Base-by-base conservation (phyloP, 768 basidiomycete species). In the Suillus luteus region DNA sequence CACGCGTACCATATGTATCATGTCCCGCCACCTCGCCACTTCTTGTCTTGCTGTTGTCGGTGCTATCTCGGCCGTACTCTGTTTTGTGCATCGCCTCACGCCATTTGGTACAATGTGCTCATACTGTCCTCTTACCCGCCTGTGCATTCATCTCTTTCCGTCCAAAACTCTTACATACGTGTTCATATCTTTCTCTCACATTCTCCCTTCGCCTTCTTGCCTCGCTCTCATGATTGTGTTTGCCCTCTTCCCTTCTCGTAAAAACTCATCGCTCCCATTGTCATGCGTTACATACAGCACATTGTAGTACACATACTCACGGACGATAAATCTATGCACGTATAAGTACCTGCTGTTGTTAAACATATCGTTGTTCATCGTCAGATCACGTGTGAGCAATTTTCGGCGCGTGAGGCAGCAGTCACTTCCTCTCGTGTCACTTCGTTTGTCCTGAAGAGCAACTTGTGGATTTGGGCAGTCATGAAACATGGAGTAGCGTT, bases 401-500 rank as follows among this genome's bases (percentile, higher is more conserved):
- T 54, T 54, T 54, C 19, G 52, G 31, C 31, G 19, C 19, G 31
- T 54, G 9, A 27, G 49, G 27, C 27, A 17, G 27, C 48, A 49
- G 33, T 19, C 33, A 11, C 17, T 19, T 19, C 52, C 17, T 33
- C 27, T 33, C 27, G 31, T 33, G 52, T 33, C 52, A n/a, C 11
- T 35, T 51, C 24, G 27, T 51, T 51, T n/a, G 31, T 11, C n/a
- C 52, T n/a, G 5, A 11, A 57, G 22, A 57, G 40, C 10, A 41
- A 17, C 22, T 41, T 49, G 22, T 19, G 33, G 33, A 54, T 41
- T 41, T 19, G 24, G 14, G 52, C 68, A 65, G 69, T 71, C 68
- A 96, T 96, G 95, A 95, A 96, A 82, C 95, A 98, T 87, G 93
- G 95, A 46, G 83, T 93, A 62, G 92, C 93, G 22, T 93, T 95